phyloP scores from a whole-genome alignment of 2,329 filamentous ascomycete genomes.

The Microthyrium microscopicum region DNA sequence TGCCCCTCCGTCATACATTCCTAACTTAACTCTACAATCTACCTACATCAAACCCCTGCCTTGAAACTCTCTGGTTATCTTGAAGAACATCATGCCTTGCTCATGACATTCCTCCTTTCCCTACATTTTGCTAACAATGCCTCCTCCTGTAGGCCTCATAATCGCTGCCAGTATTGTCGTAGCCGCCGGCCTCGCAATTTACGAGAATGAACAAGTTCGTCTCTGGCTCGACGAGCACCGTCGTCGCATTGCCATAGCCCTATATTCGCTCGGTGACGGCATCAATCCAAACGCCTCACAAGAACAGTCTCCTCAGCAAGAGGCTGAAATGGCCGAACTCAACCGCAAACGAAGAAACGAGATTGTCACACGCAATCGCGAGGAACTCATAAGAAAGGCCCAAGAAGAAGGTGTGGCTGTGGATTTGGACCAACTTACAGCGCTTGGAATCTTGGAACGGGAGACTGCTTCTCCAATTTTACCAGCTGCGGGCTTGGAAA shows the following conservation, averaged over 20 bases:
- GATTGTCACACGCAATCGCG: constrained; percentile 17
- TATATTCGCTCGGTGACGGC: constrained; percentile 44
- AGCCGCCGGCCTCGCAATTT: constrained; percentile 45
- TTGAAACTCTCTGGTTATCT: no score
- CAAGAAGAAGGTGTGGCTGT: constrained; percentile 24
- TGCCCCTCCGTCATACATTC: no score
- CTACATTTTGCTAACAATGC: no score
- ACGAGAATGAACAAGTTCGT: constrained; percentile 46
- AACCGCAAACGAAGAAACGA: constrained; percentile 17
- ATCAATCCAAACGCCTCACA: constrained; percentile 27
- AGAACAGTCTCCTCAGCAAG: constrained; percentile 14
- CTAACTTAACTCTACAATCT: no score
- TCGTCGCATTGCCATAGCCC: constrained; percentile 41
- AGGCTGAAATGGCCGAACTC: constrained; percentile 13
- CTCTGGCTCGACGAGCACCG: constrained; percentile 45
- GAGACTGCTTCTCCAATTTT: no score
- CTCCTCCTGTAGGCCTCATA: constrained; percentile 17
- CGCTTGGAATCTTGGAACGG: constrained; percentile 13
- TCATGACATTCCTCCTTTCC: no score
- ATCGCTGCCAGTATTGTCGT: constrained; percentile 44
- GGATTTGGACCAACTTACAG: constrained; percentile 22
- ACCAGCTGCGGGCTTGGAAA: no score
- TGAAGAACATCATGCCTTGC: no score
- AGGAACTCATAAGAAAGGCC: constrained; percentile 20
- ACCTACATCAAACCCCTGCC: no score